Base-by-base conservation (phyloP, 257 asterid genomes). In the Mentha longifolia region DNA sequence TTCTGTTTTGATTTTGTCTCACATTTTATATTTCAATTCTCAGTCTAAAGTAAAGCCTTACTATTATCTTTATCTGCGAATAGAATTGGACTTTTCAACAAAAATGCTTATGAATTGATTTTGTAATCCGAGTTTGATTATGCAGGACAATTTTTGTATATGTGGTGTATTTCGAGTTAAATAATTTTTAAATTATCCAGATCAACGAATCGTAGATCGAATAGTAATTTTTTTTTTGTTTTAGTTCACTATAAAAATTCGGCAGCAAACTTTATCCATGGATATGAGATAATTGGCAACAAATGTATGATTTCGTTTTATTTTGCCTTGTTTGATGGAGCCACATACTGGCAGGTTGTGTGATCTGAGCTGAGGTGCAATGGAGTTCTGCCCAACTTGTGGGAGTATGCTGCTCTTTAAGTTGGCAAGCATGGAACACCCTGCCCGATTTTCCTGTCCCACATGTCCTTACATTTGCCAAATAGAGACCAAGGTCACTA, bases 311-410 rank as follows among this genome's bases (percentile, higher is more conserved):
- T 22, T 22, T n/a, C n/a, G n/a, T n/a, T n/a, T n/a, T n/a, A n/a
- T n/a, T n/a, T n/a, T n/a, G n/a, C n/a, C n/a, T n/a, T n/a, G n/a
- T n/a, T n/a, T n/a, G n/a, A n/a, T n/a, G n/a, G n/a, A n/a, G n/a
- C n/a, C n/a, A n/a, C n/a, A n/a, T n/a, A n/a, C n/a, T n/a, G n/a
- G n/a, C n/a, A n/a, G n/a, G n/a, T n/a, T n/a, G n/a, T n/a, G n/a
- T n/a, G n/a, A n/a, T n/a, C n/a, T n/a, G n/a, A n/a, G n/a, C n/a
- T n/a, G n/a, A n/a, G n/a, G n/a, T n/a, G n/a, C n/a, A n/a, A n/a
- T 89, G 98, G 92, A 92, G 77, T 84, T 89, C 82, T 92, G 98
- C 80, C 96, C 95, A 57, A 76, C 71, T 61, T 92, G 98, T 56
- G 90, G 78, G 52, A 87, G 55, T 56, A 76, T 88, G 80, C 45